Evolutionary conservation across 2,329 filamentous ascomycete species (phyloP).

Genomic region (Dothistroma pini): DNA sequence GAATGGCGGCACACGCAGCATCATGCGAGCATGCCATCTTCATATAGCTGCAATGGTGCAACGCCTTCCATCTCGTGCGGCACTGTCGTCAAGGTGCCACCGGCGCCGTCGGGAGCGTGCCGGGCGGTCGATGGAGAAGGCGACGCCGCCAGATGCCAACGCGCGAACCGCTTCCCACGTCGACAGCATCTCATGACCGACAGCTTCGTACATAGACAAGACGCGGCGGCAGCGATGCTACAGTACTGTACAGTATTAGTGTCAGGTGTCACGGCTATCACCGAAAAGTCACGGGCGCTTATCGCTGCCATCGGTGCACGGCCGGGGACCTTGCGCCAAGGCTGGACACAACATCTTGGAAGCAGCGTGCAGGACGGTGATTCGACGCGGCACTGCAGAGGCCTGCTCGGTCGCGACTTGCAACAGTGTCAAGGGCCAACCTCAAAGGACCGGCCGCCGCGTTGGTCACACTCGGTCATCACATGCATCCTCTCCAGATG

Average conservation of each 20-base stretch:
- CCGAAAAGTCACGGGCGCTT: background rate
- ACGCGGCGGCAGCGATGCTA: too few relatives aligned
- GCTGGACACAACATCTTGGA: background rate
- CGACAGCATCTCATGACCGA: background rate
- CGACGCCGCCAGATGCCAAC: background rate
- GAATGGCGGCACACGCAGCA: background rate
- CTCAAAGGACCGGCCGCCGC: too few relatives aligned
- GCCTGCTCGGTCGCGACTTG: background rate
- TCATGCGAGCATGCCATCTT: background rate
- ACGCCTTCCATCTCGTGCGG: background rate
- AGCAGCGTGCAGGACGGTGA: background rate
- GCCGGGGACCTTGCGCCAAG: background rate
- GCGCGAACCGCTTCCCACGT: background rate
- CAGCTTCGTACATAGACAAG: too few relatives aligned
- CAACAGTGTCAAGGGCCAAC: background rate
- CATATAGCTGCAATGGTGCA: background rate
- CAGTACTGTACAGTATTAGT: too few relatives aligned
- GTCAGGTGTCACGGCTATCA: too few relatives aligned
- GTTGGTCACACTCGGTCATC: background rate
- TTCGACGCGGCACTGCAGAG: background rate
- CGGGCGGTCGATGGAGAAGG: background rate
- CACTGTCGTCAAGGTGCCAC: background rate
- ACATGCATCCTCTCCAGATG: background rate
- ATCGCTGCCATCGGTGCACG: too few relatives aligned
- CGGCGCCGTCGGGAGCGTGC: background rate